These are phyloP conservation scores for Phytophthora pisi DNA, from an alignment of 352 stramenopile genomes.

Conservation along the genomic window DNA sequence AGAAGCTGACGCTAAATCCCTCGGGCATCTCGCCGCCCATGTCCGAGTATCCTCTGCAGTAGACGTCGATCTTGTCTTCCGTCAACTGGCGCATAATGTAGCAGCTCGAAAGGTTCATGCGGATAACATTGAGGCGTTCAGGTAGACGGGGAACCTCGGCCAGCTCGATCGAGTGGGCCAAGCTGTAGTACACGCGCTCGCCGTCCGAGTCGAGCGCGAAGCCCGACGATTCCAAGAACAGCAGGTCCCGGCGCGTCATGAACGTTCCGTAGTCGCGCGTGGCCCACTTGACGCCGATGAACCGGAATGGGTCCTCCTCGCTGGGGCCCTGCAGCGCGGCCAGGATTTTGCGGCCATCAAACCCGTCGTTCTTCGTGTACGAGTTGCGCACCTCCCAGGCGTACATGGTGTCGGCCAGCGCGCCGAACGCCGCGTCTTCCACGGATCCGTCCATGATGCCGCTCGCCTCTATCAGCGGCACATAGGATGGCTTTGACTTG, in stretches of 20 bases:
- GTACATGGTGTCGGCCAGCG: slow-evolving; percentile 30
- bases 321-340: slow-evolving; percentile 37
- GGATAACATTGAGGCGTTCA: slow-evolving; percentile 35
- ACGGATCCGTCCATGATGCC: slow-evolving; percentile 33
- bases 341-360: slow-evolving; percentile 37
- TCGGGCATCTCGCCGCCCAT: slow-evolving; percentile 49
- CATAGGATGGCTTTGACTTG: slow-evolving; percentile 24
- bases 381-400: slow-evolving; percentile 37
- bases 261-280: slow-evolving; percentile 39
- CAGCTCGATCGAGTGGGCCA: slow-evolving; percentile 42
- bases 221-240: slow-evolving; percentile 47
- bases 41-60: slow-evolving; percentile 51
- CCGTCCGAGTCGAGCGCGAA: slow-evolving; percentile 41
- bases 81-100: slow-evolving; percentile 50
- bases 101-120: slow-evolving; percentile 54
- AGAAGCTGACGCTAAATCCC: slow-evolving; percentile 44
- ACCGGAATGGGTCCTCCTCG: slow-evolving; percentile 47
- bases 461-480: slow-evolving; percentile 29
- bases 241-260: slow-evolving; percentile 36
- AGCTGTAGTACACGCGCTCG: slow-evolving; percentile 38
- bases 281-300: slow-evolving; percentile 45
- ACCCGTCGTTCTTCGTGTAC: slow-evolving; percentile 46
- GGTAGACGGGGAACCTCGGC: slow-evolving; percentile 34
- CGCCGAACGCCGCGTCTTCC: slow-evolving; percentile 33
- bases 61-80: slow-evolving; percentile 52